Conservation (phyloP, 441 rosid genomes). For the Gossypium gossypioides region DNA sequence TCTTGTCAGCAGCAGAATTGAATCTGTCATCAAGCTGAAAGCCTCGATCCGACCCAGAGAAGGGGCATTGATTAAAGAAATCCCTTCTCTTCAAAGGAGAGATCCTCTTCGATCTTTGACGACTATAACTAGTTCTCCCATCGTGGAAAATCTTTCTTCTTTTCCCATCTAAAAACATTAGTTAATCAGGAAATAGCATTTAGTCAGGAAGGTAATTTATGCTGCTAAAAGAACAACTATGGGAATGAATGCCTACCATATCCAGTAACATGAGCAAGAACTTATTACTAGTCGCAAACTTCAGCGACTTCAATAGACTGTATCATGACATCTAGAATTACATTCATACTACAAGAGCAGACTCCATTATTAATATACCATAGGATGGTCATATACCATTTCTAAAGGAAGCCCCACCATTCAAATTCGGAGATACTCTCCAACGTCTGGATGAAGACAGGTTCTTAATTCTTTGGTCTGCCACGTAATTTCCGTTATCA, state of each 20-base stretch:
- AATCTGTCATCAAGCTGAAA: constrained; percentile 23
- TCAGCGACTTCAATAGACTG: constrained; percentile 4
- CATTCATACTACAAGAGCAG: constrained; percentile 2
- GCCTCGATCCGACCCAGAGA: constrained; percentile 30
- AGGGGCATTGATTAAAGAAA: constrained; percentile 25
- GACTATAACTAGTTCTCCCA: constrained; percentile 23
- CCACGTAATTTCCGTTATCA: constrained; percentile 25
- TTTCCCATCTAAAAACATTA: constrained; percentile 30
- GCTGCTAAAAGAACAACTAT: background rate
- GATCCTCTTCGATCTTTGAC: constrained; percentile 28
- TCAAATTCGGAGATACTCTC: constrained; percentile 33
- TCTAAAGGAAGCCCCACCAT: constrained; percentile 22
- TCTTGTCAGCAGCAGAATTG: constrained; percentile 19
- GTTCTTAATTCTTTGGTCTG: constrained; percentile 32
- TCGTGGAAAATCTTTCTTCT: constrained; percentile 24
- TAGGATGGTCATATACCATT: constrained; percentile 25
- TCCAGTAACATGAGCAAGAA: constrained; percentile 7
- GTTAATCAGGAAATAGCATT: constrained; percentile 9
- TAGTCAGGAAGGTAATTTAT: background rate
- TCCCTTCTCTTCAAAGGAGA: constrained; percentile 43
- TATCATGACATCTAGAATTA: constrained; percentile 10
- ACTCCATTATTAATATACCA: constrained; percentile 3
- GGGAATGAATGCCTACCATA: background rate
- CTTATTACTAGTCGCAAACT: constrained; percentile 6
- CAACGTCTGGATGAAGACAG: constrained; percentile 25